phyloP scores from a whole-genome alignment of 805 yeast genomes.

The Yamadazyma olivae region DNA sequence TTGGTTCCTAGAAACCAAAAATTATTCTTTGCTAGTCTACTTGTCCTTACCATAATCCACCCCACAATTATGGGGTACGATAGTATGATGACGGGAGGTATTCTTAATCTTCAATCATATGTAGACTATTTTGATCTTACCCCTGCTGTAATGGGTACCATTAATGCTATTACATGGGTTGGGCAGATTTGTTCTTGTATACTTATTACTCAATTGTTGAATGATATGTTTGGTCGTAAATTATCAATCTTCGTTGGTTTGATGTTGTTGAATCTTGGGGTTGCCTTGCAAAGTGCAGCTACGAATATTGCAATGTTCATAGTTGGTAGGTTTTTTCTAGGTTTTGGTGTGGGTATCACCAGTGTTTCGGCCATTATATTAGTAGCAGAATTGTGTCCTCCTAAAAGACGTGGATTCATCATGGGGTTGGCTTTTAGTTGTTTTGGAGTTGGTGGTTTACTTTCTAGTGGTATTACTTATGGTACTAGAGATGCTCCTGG shows the following conservation, averaged over 20 bases:
- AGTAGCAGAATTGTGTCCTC: slow-evolving; percentile 48
- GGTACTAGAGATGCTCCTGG: slow-evolving; percentile 16
- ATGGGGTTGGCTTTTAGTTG: slow-evolving; percentile 45
- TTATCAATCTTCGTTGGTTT: slow-evolving; percentile 21
- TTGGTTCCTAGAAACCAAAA: slow-evolving; percentile 8
- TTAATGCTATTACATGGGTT: slow-evolving; percentile 12
- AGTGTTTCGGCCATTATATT: slow-evolving; percentile 43
- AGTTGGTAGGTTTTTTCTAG: slow-evolving; percentile 39
- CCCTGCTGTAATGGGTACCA: slow-evolving; percentile 10
- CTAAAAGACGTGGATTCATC: slow-evolving; percentile 33
- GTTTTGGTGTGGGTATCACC: slow-evolving; percentile 40
- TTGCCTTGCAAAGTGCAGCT: slow-evolving; percentile 36
- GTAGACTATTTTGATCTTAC: slow-evolving; percentile 8
- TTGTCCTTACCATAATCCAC: slow-evolving; percentile 7
- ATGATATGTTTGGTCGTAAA: slow-evolving; percentile 41
- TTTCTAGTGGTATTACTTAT: slow-evolving; percentile 41
- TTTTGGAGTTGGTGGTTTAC: slow-evolving; percentile 49
- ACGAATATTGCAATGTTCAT: slow-evolving; percentile 32
- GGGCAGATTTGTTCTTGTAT: slow-evolving; percentile 9
- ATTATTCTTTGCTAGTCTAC: slow-evolving; percentile 2
- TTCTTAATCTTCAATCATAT: slow-evolving; percentile 10
- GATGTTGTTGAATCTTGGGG: slow-evolving; percentile 25
- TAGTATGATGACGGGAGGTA: slow-evolving; percentile 9
- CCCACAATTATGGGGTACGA: slow-evolving; percentile 12
- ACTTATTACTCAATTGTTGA: slow-evolving; percentile 12